These are phyloP conservation scores for Physaria fendleri DNA, from an alignment of 345 rosid genomes.

Conservation along the genomic window DNA sequence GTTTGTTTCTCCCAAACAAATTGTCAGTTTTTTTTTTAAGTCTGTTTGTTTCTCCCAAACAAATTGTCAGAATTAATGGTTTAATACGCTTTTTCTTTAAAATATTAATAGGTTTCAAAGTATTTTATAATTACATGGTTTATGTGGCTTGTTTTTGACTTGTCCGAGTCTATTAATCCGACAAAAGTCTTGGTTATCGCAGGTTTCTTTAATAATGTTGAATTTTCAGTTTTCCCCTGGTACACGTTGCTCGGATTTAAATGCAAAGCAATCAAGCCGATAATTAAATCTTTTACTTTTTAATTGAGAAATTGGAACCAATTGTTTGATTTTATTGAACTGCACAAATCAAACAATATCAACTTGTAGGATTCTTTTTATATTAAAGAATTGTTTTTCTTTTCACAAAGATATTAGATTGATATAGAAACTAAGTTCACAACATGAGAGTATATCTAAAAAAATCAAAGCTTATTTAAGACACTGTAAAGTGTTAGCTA, in stretches of 20 bases:
- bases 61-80: neutral
- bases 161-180: conserved; percentile 9
- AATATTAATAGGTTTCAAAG: neutral
- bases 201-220: neutral
- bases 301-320: neutral
- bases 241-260: conserved; percentile 7
- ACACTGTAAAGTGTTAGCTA: too few species aligned
- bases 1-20: neutral
- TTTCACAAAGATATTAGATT: too few species aligned
- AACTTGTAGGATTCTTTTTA: too few species aligned
- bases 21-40: too few species aligned
- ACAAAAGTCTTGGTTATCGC: conserved; percentile 20
- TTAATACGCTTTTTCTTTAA: neutral
- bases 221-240: conserved; percentile 5
- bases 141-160: neutral
- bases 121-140: neutral
- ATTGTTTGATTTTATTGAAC: neutral
- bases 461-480: too few species aligned
- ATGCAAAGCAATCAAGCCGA: conserved; percentile 10
- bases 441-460: too few species aligned
- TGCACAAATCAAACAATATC: too few species aligned
- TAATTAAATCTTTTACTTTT: neutral
- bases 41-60: neutral
- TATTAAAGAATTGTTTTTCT: too few species aligned
- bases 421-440: too few species aligned